Conservation (phyloP, 164 flowering plant species). For the Echeveria elegans region DNA sequence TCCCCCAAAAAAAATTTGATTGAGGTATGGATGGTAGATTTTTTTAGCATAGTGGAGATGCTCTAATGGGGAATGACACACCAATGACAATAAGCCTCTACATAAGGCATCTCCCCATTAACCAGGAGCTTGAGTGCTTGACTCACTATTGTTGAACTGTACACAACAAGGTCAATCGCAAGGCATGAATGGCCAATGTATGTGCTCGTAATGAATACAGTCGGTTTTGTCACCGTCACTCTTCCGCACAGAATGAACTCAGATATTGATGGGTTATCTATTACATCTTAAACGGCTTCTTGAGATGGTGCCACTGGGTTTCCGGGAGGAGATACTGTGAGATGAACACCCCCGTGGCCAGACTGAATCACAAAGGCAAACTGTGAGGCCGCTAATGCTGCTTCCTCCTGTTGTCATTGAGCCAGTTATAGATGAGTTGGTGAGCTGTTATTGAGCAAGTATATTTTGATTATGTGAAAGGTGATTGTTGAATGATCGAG, state of each 20-base stretch:
- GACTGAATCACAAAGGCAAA: slow-evolving; percentile 81
- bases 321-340: slow-evolving; percentile 42
- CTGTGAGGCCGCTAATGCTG: slow-evolving; percentile 80
- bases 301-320: slow-evolving; percentile 22
- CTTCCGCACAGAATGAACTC: not conserved
- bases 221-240: no score
- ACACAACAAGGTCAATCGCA: no score
- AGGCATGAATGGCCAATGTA: no score
- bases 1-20: no score
- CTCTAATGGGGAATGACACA: no score
- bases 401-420: slow-evolving; percentile 49
- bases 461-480: not conserved
- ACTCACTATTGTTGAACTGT: no score
- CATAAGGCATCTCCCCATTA: no score
- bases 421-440: not conserved
- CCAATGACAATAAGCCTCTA: no score
- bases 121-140: no score
- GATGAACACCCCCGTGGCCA: slow-evolving; percentile 63
- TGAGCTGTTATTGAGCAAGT: not conserved
- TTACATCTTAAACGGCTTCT: slow-evolving; percentile 20
- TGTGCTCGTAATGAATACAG: no score
- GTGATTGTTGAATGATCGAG: not conserved
- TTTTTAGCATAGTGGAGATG: no score
- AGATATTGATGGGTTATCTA: not conserved
- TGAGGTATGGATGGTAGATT: no score